Base-by-base conservation (phyloP, 2,329 filamentous ascomycete genomes). In the Cladosporium sp. region DNA sequence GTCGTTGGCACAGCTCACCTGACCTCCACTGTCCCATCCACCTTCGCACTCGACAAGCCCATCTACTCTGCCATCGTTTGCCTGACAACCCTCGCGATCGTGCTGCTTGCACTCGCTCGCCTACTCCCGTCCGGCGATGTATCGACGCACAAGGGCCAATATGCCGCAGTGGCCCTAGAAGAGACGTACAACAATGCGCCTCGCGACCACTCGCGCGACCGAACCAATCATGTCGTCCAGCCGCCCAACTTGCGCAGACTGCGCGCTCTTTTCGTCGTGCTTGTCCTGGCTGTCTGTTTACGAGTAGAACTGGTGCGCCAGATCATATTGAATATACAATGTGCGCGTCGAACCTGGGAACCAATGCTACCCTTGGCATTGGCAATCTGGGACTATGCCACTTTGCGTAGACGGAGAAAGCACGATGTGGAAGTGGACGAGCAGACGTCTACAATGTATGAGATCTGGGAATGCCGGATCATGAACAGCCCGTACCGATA, bases 31-130 rank as follows among this genome's bases (percentile, higher is more conserved):
- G 57, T 70, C 12, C 69, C 71, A 2, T 71, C 71, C 44, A 74
- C 72, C 54, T 74, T 77, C 68, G 74, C 74, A 34, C 72, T 76
- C 69, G 83, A 84, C 69, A 80, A 80, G 59, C 82, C 83, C 4
- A 69, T 83, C 15, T 81, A 81, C 69, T 78, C 81, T 7, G 72
- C 77, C 21, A 74, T 81, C 44, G 69, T 82, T 4, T 71, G 78
- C 26, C 80, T 83, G 47, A 76, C 79, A 49, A 72, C 79, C 28
- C 74, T 79, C 11, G 81, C 80, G 10, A 68, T 74, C 26, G 75
- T 72, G 47, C 73, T 83, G 34, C 67, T 82, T 12, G 71, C 74
- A 44, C 68, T 78, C 54, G 79, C 77, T 69, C 76, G 75, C 64
- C 76, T 79, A 36, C 66, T 76, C 38, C 69, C 69, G 7, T 66